These are phyloP conservation scores for Solanum sejunctum DNA, from an alignment of 257 asterid genomes.

Conservation along the genomic window DNA sequence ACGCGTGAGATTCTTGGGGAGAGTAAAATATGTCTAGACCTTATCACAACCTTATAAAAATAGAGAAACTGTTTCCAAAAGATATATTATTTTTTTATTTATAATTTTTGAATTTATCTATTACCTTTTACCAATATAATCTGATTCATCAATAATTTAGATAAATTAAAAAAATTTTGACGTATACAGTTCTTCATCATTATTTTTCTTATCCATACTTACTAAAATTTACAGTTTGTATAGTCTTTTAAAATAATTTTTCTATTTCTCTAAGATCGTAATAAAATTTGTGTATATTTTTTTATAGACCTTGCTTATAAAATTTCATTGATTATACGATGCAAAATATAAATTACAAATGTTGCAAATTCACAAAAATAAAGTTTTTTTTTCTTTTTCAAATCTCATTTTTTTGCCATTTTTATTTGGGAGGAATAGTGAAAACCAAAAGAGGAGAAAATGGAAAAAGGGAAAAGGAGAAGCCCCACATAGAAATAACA, in stretches of 20 bases:
- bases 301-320: no score
- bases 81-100: not conserved
- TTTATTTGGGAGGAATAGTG: not conserved
- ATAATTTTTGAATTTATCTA: not conserved
- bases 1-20: no score
- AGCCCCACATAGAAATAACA: slow-evolving; percentile 2
- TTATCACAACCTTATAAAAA: no score
- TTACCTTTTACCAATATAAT: not conserved
- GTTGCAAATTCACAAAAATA: not conserved
- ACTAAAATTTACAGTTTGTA: no score
- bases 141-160: not conserved
- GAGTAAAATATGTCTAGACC: no score
- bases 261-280: no score
- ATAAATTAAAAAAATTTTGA: not conserved
- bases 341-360: not conserved
- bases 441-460: not conserved
- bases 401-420: not conserved
- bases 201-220: no score
- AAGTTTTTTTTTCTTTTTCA: not conserved
- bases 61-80: no score
- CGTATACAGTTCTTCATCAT: no score
- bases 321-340: no score
- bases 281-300: no score
- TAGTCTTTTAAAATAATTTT: no score
- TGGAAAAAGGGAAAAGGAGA: not conserved